Evolutionary conservation across 148 eudicot genomes (phyloP).

Genomic region (Amaranthus palmeri): DNA sequence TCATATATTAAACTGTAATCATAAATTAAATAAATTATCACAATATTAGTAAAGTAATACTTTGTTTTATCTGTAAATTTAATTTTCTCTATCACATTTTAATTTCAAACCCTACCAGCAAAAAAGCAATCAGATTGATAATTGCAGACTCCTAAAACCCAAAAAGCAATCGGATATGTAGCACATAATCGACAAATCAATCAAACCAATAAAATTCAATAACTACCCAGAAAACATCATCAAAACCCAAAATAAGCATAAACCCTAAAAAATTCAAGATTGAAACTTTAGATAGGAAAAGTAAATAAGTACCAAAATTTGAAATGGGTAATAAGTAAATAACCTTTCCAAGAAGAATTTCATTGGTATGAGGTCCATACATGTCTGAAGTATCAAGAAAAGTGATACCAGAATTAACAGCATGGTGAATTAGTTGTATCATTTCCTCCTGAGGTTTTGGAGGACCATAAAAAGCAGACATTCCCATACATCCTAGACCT

Average conservation of each 20-base stretch:
- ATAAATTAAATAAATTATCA: too few relatives aligned
- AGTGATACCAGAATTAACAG: slow-evolving; percentile 32
- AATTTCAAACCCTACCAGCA: too few relatives aligned
- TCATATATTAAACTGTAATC: too few relatives aligned
- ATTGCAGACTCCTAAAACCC: too few relatives aligned
- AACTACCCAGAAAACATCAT: neutral
- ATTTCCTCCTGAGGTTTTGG: slow-evolving; percentile 33
- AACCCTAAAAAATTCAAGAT: neutral
- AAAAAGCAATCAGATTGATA: too few relatives aligned
- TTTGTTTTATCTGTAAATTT: too few relatives aligned
- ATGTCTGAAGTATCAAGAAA: slow-evolving; percentile 37
- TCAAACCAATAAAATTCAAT: too few relatives aligned
- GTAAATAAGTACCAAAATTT: neutral
- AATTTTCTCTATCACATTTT: too few relatives aligned
- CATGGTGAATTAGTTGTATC: slow-evolving; percentile 34
- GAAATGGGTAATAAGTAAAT: neutral
- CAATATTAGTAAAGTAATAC: too few relatives aligned
- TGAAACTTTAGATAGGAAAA: neutral
- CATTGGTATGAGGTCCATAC: slow-evolving; percentile 42
- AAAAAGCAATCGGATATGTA: too few relatives aligned
- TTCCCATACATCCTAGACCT: slow-evolving; percentile 38
- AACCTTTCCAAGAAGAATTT: slow-evolving; percentile 43
- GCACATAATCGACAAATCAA: too few relatives aligned
- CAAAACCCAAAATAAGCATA: too few relatives aligned
- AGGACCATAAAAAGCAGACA: slow-evolving; percentile 32